These are phyloP conservation scores for Penicillium palitans DNA, from an alignment of 2,329 filamentous ascomycete species.

Conservation along the genomic window DNA sequence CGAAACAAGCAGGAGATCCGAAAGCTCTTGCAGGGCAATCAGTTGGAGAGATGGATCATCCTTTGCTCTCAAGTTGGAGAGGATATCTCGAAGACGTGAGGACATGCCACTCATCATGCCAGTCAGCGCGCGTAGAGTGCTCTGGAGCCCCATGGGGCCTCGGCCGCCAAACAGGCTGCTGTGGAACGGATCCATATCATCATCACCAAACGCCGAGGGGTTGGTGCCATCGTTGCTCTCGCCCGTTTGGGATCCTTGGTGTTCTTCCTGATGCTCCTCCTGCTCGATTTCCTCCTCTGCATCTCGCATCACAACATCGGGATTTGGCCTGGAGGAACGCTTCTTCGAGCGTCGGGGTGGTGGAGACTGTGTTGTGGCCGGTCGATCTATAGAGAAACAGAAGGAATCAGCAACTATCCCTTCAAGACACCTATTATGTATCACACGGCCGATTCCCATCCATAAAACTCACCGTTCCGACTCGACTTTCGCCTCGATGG, in stretches of 20 bases:
- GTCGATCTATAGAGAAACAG: constrained; percentile 31
- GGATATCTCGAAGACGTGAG: constrained; percentile 73
- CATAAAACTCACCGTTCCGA: constrained; percentile 64
- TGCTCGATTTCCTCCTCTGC: constrained; percentile 57
- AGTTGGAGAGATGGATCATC: constrained; percentile 85
- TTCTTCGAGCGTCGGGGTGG: constrained; percentile 54
- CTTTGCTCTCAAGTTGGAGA: constrained; percentile 74
- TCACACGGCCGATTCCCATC: background rate
- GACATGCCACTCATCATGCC: constrained; percentile 90
- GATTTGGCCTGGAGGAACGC: constrained; percentile 54
- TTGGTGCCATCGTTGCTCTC: constrained; percentile 66
- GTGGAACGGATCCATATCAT: constrained; percentile 62
- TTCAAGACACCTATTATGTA: background rate
- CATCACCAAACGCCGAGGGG: constrained; percentile 54
- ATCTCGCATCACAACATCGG: constrained; percentile 71
- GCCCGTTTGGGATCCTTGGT: constrained; percentile 59
- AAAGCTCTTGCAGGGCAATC: constrained; percentile 88
- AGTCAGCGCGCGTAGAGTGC: constrained; percentile 79
- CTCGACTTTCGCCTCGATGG: constrained; percentile 72
- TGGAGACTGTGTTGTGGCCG: constrained; percentile 36
- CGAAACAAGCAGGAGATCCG: constrained; percentile 87
- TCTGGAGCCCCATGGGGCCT: constrained; percentile 68
- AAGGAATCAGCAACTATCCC: constrained; percentile 9
- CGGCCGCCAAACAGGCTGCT: constrained; percentile 65
- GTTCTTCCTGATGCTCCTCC: constrained; percentile 47